A percentile compares a stretch with the other conserved stretches of the same genome.
Evolutionary conservation across 345 rosid species (phyloP).

Genomic region (Zanthoxylum bungeanum): DNA sequence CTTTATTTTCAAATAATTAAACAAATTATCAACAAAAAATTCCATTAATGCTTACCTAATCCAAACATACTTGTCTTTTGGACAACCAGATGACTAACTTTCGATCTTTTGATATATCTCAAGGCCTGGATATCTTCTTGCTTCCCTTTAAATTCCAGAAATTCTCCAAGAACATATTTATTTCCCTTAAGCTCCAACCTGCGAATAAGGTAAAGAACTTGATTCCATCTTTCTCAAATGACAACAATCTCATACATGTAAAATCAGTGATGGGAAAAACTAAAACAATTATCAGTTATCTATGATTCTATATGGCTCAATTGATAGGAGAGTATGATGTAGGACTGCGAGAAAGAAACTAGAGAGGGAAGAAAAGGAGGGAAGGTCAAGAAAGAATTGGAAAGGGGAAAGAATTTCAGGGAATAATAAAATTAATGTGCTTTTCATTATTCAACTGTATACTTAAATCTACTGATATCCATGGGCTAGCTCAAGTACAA

Average conservation of each 20-base stretch:
- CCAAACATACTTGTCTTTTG: slow-evolving; percentile 95
- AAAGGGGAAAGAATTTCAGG: neutral
- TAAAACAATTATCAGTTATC: neutral
- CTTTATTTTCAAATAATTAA: neutral
- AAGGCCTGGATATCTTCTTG: slow-evolving; percentile 60
- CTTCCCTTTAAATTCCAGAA: slow-evolving; percentile 81
- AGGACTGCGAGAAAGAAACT: neutral
- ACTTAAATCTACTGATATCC: neutral
- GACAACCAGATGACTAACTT: slow-evolving; percentile 55
- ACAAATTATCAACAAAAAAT: neutral
- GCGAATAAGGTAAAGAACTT: slow-evolving; percentile 14
- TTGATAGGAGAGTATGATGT: neutral
- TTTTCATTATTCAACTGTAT: neutral
- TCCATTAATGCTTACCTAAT: slow-evolving; percentile 48
- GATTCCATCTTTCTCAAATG: neutral
- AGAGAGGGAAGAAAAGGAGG: neutral
- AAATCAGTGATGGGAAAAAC: neutral
- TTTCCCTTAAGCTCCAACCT: slow-evolving; percentile 84
- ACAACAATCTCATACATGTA: neutral
- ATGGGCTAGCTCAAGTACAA: neutral
- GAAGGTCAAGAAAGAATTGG: neutral
- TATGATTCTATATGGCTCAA: neutral
- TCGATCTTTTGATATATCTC: slow-evolving; percentile 72
- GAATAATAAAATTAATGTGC: neutral
- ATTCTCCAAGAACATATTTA: slow-evolving; percentile 79